These are phyloP conservation scores for Rhodotorula mucilaginosa DNA, from an alignment of 1,284 basidiomycete species.

Conservation along the genomic window DNA sequence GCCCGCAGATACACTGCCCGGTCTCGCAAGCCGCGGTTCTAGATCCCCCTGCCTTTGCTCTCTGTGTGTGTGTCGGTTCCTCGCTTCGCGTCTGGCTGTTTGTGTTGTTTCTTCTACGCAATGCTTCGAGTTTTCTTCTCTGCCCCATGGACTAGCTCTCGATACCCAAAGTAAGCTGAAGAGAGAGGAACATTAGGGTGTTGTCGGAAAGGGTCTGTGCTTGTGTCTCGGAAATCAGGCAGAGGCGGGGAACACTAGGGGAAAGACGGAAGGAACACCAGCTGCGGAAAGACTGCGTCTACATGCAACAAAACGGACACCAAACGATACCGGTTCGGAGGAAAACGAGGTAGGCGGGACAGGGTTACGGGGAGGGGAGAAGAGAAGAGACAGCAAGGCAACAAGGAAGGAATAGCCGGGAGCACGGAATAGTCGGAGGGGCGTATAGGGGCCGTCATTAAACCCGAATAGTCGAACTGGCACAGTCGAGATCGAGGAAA, in stretches of 20 bases:
- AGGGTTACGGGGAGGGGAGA: neutral
- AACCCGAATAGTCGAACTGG: too few species aligned
- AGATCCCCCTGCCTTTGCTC: neutral
- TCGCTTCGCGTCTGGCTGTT: neutral
- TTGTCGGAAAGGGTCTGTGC: neutral
- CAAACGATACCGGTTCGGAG: neutral
- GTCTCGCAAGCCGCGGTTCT: constrained; percentile 42
- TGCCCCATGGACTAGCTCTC: neutral
- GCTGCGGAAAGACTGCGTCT: neutral
- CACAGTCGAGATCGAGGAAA: neutral
- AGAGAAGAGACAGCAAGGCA: neutral
- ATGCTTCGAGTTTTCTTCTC: neutral
- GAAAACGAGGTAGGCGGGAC: neutral
- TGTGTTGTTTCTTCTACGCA: neutral
- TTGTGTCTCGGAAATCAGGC: neutral
- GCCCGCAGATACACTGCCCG: constrained; percentile 43
- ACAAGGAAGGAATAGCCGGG: neutral
- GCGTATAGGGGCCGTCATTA: neutral
- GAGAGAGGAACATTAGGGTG: neutral
- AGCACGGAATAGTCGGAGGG: too few species aligned
- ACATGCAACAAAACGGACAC: neutral
- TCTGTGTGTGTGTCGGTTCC: neutral
- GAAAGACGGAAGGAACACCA: too few species aligned
- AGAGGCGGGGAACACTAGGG: neutral
- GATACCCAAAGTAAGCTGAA: too few species aligned